Evolutionary conservation across 2,329 filamentous ascomycete species (phyloP), one percentile per base, ranked within the genome.

Genomic region (Cryphonectria japonica): DNA sequence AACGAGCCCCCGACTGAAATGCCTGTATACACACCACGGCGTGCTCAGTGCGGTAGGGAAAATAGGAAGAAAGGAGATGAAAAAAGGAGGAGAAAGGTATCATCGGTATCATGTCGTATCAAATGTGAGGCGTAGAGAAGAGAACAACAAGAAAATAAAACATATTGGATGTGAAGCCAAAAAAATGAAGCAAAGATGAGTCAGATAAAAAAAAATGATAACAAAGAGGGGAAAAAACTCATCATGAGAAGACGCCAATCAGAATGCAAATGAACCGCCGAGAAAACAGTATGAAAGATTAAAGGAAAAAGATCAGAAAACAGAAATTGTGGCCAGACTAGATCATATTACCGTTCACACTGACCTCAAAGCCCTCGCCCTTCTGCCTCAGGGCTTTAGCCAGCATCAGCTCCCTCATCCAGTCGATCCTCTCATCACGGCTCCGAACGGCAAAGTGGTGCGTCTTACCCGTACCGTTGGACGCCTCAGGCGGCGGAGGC

Each of bases 341-440:
- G 77, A 92, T 91, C 88, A 91, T 91, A 81, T 89, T 91, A 61
- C 93, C 93, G 78, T 95, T 95, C 74, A 95, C 89, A 78, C 90
- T 92, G 76, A 96, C 89, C 82, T 95, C 92, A 76, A 92, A 95
- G 26, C 93, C 93, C 76, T 94, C 91, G 63, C 89, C 90, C 86
- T 95, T 96, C 82, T 94, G 92, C 84, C 91, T 93, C 79, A 94
- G 84, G 26, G 93, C 93, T 84, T 96, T 96, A 68, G 93, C 93
- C 62, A 97, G 88, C 93, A 97, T 97, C 73, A 97, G 84, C 86
- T 97, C 93, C 69, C 93, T 87, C 93, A 97, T 97, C 96, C 96
- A 99, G 80, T 98, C 95, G 77, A 98, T 98, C 73, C 95, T 88
- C 79, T 98, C 93, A 78, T 98, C 93, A 19, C 94, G 88, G 76